Conservation (phyloP, 257 asterid genomes). For the Forsythia viridissima region DNA sequence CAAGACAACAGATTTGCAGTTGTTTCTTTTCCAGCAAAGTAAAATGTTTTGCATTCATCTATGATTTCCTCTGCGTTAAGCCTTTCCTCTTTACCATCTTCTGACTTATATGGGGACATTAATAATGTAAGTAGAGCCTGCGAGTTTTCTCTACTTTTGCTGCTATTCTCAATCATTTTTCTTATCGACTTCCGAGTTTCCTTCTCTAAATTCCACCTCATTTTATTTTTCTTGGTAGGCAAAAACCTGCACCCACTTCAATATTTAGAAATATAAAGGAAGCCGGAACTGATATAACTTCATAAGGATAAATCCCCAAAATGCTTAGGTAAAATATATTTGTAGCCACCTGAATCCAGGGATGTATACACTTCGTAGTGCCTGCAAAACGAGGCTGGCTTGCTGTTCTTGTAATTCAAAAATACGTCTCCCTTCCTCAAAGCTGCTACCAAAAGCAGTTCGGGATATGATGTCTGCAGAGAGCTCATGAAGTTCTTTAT, state of each 20-base stretch:
- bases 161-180: constrained; percentile 28
- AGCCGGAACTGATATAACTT: too few relatives aligned
- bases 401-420: constrained; percentile 56
- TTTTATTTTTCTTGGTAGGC: constrained; percentile 42
- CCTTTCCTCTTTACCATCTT: constrained; percentile 48
- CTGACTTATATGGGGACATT: constrained; percentile 30
- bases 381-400: constrained; percentile 40
- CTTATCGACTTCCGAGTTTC: constrained; percentile 40
- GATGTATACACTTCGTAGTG: constrained; percentile 45
- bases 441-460: constrained; percentile 63
- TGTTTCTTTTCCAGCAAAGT: constrained; percentile 80
- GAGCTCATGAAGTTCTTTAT: constrained; percentile 37
- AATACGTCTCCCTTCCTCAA: constrained; percentile 53
- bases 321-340: too few relatives aligned
- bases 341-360: constrained; percentile 53
- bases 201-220: constrained; percentile 40
- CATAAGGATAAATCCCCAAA: too few relatives aligned
- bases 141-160: constrained; percentile 26
- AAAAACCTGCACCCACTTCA: constrained; percentile 26
- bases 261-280: neutral
- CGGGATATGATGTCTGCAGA: constrained; percentile 53
- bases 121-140: constrained; percentile 29
- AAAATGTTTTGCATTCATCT: constrained; percentile 75
- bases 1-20: constrained; percentile 70
- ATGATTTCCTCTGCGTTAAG: constrained; percentile 51